Evolutionary conservation across 768 basidiomycete species (phyloP), one percentile per base, ranked within the genome.

Genomic region (Steccherinum ochraceum): DNA sequence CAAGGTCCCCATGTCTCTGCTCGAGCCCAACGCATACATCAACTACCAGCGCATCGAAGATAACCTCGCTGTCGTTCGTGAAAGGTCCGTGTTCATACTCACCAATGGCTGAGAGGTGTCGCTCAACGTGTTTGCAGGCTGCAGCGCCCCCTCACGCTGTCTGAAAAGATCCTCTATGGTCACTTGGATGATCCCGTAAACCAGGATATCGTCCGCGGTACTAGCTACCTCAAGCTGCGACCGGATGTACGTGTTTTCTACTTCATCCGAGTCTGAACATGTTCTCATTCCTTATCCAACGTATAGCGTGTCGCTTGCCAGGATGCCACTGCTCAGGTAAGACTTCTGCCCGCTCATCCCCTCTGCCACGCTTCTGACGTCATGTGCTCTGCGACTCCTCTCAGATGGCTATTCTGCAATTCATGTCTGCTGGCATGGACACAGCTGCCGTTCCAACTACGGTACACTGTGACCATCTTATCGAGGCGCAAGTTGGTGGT

Each of bases 341-440:
- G 70, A 56, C 56, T 20, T 53, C 45, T 30, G 41, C 20, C 23
- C 21, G 41, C 20, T 27, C 35, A 30, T 24, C 18, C 41, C 49
- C 26, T 51, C 46, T 49, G 49, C 40, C 47, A 43, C 16, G 24
- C 12, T 23, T 45, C 59, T 67, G 57, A 69, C 62, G 62, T 69
- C 57, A 55, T 59, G 49, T 19, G 16, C 27, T 47, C 43, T n/a
- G n/a, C n/a, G 48, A 61, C 67, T 61, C 70, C 63, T 66, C 51
- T 0, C 68, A 98, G 91, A 99, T 99, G 96, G 96, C 96, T 18
- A 81, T 99, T 51, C 80, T 99, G 58, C 96, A 99, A 78, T 99
- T 99, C 82, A 99, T 99, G 96, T 97, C 96, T 47, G 93, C 96
- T 16, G 95, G 95, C 56, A 93, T 99, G 81, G 91, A 91, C 67